Conservation (phyloP, 139 green algal species). For the Penium margaritaceum region DNA sequence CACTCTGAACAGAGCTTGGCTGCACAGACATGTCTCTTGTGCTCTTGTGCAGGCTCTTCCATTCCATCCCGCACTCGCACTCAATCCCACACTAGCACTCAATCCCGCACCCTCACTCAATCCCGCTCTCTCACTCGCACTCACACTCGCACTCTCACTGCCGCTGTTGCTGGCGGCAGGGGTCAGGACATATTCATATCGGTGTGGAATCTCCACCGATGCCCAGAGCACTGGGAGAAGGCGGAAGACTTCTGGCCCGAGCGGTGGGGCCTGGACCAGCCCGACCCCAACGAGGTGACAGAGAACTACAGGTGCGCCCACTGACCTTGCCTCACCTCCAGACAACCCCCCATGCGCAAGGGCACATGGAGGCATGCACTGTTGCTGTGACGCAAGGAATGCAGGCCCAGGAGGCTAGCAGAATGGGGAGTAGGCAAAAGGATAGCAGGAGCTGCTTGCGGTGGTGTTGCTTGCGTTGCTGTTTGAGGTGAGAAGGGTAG, state of each 20-base stretch:
- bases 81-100: conserved; percentile 78
- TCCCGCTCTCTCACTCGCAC: conserved; percentile 61
- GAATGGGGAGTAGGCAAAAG: background rate
- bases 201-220: conserved; percentile 58
- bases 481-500: background rate
- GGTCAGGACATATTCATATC: conserved; percentile 97
- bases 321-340: background rate
- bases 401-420: background rate
- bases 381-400: background rate
- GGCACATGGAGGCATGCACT: background rate
- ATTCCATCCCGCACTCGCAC: too few species aligned
- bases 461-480: background rate
- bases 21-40: too few species aligned
- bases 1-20: too few species aligned
- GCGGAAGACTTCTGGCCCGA: conserved; percentile 82
- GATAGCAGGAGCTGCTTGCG: background rate
- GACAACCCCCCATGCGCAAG: background rate
- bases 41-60: too few species aligned
- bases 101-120: conserved; percentile 86
- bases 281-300: conserved; percentile 84
- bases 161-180: conserved; percentile 42
- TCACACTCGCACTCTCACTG: too few species aligned
- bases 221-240: conserved; percentile 84
- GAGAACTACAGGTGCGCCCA: conserved; percentile 73
- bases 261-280: conserved; percentile 79